Base-by-base conservation (phyloP, 495 filamentous ascomycete genomes). In the Aspergillus cavernicola region DNA sequence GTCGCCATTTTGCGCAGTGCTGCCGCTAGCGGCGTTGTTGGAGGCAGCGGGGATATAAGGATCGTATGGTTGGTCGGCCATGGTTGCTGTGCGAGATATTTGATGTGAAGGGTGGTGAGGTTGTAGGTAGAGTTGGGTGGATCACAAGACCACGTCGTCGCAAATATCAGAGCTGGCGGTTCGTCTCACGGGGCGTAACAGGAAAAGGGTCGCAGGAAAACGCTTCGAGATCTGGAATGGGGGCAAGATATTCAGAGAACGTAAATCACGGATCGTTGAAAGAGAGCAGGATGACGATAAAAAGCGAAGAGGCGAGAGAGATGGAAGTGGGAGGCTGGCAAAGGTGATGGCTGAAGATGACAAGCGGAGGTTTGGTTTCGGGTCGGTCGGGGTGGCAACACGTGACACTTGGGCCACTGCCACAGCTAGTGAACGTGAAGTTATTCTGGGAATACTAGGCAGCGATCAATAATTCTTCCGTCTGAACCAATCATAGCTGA, bases 11-110 rank as follows among this genome's bases (percentile, higher is more conserved):
- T 82, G 75, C 58, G 81, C 80, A 56, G 75, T 73, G 48, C 67
- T 70, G 29, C 58, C 55, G 41, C 69, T 65, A 40, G 69, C 70
- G 43, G 70, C 71, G 45, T 66, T 70, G 53, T 69, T 71, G 66
- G 78, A 78, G 63, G 80, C 84, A 57, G 80, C 80, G 56, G 90
- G 90, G 66, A 93, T 92, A 74, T 95, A 96, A 38, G 90, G 90
- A 67, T 96, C 90, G 71, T 96, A 96, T 49, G 90, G 89, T 65
- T 80, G 81, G 59, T 89, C 84, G 63, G 80, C 79, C 65, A 82
- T 82, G 70, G 56, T 60, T 80, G 63, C 50, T 62, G 41, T 52
- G 16, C 48, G 40, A 51, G 23, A 40, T 7, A 42, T 62, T 66
- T 56, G 56, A 60, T 43, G 48, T 12, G 20, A 20, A 49, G n/a